Evolutionary conservation across 177 flowering plant genomes (phyloP), one percentile per base, ranked within the genome.

Genomic region (Vitis hybrid): DNA sequence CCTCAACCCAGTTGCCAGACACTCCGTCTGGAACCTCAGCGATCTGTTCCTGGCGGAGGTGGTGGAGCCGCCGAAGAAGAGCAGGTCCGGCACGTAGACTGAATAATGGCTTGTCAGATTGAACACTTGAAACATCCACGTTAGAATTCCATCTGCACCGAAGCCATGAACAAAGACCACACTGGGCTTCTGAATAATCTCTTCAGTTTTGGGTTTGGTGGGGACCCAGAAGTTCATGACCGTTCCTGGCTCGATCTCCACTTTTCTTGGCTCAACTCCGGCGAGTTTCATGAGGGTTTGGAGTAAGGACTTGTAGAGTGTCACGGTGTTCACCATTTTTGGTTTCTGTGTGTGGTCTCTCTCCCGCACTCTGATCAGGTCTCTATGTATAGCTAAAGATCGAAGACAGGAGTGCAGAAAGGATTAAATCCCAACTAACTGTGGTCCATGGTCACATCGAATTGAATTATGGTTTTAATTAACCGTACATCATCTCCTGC

Each of bases 181-280:
- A 10, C 65, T 16, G 9, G 78, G 82, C 55, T 77, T 78, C 16
- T 33, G 50, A 7, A 33, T 10, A n/a, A 45, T 49, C n/a, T 61
- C 51, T 7, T 68, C n/a, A 22, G 19, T 61, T 3, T 10, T 62
- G 14, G 64, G 19, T 16, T 57, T 19, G 8, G 20, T 55, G 15
- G 85, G 83, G 5, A 60, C 67, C 86, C 86, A 80, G 72, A 80
- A 57, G 52, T 80, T 67, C 31, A 83, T 68, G 15, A 66, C 51
- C 1, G 83, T 83, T 3, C 86, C 82, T 39, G 80, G 80, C 50
- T 83, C 80, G n/a, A 76, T 78, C 57, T 83, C 78, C 1, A 84
- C 67, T 14, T 3, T 10, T 22, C 51, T 75, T 18, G 83, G 67
- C 19, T 31, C 72, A 62, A 81, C 2, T 5, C 85, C 85, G 6